These are phyloP conservation scores for Austroboletus eburneus DNA, from an alignment of 768 basidiomycete species.

Conservation along the genomic window DNA sequence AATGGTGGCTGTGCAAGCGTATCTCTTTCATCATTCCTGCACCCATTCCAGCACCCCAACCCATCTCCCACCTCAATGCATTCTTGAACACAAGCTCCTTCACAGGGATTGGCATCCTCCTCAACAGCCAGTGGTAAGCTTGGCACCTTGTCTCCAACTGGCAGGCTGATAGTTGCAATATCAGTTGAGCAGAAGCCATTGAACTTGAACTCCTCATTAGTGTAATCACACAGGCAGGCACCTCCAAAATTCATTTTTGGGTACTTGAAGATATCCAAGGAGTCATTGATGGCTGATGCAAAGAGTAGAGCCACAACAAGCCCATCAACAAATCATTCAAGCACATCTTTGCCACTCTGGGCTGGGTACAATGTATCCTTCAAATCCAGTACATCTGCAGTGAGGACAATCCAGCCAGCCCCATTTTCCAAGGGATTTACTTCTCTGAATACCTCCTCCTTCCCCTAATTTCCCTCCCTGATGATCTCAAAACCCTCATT, in stretches of 20 bases:
- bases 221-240: neutral
- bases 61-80: neutral
- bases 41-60: neutral
- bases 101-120: neutral
- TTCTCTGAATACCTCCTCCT: neutral
- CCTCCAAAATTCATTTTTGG: neutral
- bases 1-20: neutral
- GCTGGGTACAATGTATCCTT: neutral
- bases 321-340: conserved; percentile 28
- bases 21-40: neutral
- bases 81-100: neutral
- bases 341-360: conserved; percentile 12
- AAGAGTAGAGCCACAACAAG: conserved; percentile 25
- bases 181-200: conserved; percentile 45
- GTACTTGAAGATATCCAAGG: conserved; percentile 30
- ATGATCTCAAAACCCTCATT: neutral
- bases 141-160: neutral
- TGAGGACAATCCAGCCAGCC: neutral
- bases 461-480: neutral
- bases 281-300: conserved; percentile 36
- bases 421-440: neutral
- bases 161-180: conserved; percentile 27
- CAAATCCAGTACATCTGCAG: neutral
- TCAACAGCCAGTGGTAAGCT: neutral
- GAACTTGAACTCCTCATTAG: conserved; percentile 39